Evolutionary conservation across 2,329 filamentous ascomycete genomes (phyloP).

Genomic region (Fusarium pseudonygamai): DNA sequence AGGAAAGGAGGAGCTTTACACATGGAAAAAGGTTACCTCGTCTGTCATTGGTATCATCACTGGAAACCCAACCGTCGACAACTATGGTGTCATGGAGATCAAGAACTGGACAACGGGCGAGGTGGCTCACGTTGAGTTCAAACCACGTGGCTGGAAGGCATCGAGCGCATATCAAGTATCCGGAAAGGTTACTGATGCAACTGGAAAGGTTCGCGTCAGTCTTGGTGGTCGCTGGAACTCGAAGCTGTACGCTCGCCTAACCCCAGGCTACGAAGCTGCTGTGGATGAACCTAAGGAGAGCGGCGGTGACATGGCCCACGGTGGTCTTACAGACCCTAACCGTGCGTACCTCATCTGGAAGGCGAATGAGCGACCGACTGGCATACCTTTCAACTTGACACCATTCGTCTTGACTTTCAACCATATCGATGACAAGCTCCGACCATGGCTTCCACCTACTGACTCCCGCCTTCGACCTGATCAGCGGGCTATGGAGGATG

Average conservation of each 20-base stretch:
- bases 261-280: constrained; percentile 85
- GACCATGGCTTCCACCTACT: constrained; percentile 83
- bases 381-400: constrained; percentile 96
- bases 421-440: constrained; percentile 84
- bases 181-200: constrained; percentile 83
- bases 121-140: constrained; percentile 89
- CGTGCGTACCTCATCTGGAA: constrained; percentile 94
- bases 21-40: constrained; percentile 98
- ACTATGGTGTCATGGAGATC: constrained; percentile 96
- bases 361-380: constrained; percentile 79
- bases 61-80: constrained; percentile 95
- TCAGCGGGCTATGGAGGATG: constrained; percentile 98
- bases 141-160: constrained; percentile 94
- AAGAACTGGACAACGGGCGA: constrained; percentile 98
- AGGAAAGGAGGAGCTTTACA: constrained; percentile 87
- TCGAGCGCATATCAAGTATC: constrained; percentile 88
- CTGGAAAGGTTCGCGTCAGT: constrained; percentile 85
- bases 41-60: constrained; percentile 99
- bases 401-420: constrained; percentile 96
- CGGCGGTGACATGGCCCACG: constrained; percentile 51
- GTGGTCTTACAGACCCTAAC: constrained; percentile 70
- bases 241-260: constrained; percentile 92
- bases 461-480: constrained; percentile 94
- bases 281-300: constrained; percentile 65
- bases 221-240: constrained; percentile 97